Conservation (phyloP, 495 filamentous ascomycete species). For the Talaromyces trachyspermus region DNA sequence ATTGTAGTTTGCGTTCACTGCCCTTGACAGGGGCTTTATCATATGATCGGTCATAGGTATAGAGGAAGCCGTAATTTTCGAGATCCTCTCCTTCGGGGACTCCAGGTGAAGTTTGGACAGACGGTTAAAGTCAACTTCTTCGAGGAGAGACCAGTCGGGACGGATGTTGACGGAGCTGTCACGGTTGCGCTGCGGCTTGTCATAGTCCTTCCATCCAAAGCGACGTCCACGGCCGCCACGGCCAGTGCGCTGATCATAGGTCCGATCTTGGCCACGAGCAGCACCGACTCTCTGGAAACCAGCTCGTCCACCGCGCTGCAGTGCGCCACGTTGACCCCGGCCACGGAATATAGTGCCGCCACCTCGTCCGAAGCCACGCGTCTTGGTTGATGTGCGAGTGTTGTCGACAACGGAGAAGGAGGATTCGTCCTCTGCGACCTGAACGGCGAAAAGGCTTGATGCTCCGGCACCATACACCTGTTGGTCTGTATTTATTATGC, state of each 20-base stretch:
- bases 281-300: slow-evolving; percentile 59
- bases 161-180: slow-evolving; percentile 92
- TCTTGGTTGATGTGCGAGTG: slow-evolving; percentile 72
- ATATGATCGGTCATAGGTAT: slow-evolving; percentile 93
- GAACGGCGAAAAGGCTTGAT: slow-evolving; percentile 78
- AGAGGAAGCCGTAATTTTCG: slow-evolving; percentile 90
- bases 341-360: slow-evolving; percentile 84
- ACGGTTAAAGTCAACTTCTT: slow-evolving; percentile 97
- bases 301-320: slow-evolving; percentile 45
- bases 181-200: slow-evolving; percentile 93
- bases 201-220: slow-evolving; percentile 98
- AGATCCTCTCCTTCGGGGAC: slow-evolving; percentile 91
- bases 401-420: slow-evolving; percentile 98
- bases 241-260: slow-evolving; percentile 54
- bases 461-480: slow-evolving; percentile 93
- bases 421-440: slow-evolving; percentile 89
- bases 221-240: slow-evolving; percentile 60
- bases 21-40: slow-evolving; percentile 88
- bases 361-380: slow-evolving; percentile 76
- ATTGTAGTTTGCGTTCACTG: slow-evolving; percentile 74
- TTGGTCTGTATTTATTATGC: slow-evolving; percentile 57
- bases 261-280: slow-evolving; percentile 58
- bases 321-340: slow-evolving; percentile 54
- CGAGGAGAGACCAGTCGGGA: slow-evolving; percentile 87
- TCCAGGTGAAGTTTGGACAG: slow-evolving; percentile 93